Percentiles rank a stretch among this genome's conserved stretches.
Conservation (phyloP, 2,329 filamentous ascomycete genomes). For the Alternaria triticimaculans region DNA sequence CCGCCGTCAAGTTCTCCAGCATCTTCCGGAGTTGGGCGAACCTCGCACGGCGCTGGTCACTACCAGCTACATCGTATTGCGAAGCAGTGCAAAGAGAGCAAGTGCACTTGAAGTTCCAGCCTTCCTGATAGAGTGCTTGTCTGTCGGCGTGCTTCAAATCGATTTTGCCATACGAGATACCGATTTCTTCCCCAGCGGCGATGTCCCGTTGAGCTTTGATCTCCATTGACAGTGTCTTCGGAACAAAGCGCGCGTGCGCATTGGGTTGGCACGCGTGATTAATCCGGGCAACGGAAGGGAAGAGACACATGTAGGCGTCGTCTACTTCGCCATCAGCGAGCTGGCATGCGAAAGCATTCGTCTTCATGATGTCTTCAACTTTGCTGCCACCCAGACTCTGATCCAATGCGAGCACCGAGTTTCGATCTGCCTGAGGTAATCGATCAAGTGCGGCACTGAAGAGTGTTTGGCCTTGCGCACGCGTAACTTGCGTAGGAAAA, state of each 20-base stretch:
- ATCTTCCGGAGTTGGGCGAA: slow-evolving; percentile 22
- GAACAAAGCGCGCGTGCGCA: slow-evolving; percentile 30
- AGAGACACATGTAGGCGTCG: slow-evolving; percentile 34
- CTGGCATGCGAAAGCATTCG: slow-evolving; percentile 32
- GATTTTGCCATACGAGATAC: slow-evolving; percentile 28
- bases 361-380: slow-evolving; percentile 31
- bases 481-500: slow-evolving; percentile 19
- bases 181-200: slow-evolving; percentile 29
- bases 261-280: slow-evolving; percentile 35
- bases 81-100: slow-evolving; percentile 30
- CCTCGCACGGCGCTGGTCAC: slow-evolving; percentile 25
- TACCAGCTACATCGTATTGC: slow-evolving; percentile 17
- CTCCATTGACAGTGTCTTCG: slow-evolving; percentile 26
- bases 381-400: slow-evolving; percentile 20
- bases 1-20: slow-evolving; percentile 23
- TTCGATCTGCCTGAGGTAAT: slow-evolving; percentile 12
- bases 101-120: slow-evolving; percentile 33
- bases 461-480: slow-evolving; percentile 16
- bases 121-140: slow-evolving; percentile 25
- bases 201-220: slow-evolving; percentile 30
- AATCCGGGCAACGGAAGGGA: slow-evolving; percentile 29
- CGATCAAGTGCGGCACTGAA: slow-evolving; percentile 17
- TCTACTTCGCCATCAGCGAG: slow-evolving; percentile 25
- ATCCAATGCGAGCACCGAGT: slow-evolving; percentile 19
- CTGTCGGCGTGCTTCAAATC: slow-evolving; percentile 26